Evolutionary conservation across 768 basidiomycete species (phyloP), one percentile per base, ranked within the genome.

Genomic region (Suillus subluteus): DNA sequence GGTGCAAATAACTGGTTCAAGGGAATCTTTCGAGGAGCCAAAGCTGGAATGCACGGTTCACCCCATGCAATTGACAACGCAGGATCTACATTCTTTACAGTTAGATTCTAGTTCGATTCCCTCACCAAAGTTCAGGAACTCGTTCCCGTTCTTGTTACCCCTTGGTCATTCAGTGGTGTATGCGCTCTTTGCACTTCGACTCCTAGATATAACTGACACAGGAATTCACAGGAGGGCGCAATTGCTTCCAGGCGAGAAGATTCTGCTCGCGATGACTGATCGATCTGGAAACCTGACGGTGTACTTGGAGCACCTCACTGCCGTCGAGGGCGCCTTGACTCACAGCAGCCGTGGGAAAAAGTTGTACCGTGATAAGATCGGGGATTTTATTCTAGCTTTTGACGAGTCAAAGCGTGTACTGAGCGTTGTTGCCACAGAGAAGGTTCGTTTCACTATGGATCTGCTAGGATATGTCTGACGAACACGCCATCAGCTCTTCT

Each of bases 381-480:
- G 84, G 0, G 77, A 82, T 4, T 77, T 80, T 61, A 18, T 84
- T 9, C 63, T 88, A 3, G 79, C 87, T 0, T 87, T 82, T 66
- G 86, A 89, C 56, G 87, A 88, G 69, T 72, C 76, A 12, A 85
- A 81, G 67, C 80, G 83, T 2, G 79, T 84, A 73, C 69, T 89
- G 23, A 81, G 81, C 0, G 65, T 88, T 0, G 83, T 85, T 63
- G 76, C 81, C 5, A 71, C 79, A 0, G 76, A 76, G 8, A 86
- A 82, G 77, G 86, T 82, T 26, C 4, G 64, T 64, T 40, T 26
- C 18, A 37, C 40, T 15, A 35, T 1, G 12, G 9, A 37, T 40
- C 30, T 40, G n/a, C 30, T 35, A 1, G 18, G 30, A 37, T 15
- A 4, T 8, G 12, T 9, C 16, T 50, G 38, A 75, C n/a, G 7